Evolutionary conservation across 805 yeast species (phyloP), one percentile per base, ranked within the genome.

Genomic region (Candida loeiensis): DNA sequence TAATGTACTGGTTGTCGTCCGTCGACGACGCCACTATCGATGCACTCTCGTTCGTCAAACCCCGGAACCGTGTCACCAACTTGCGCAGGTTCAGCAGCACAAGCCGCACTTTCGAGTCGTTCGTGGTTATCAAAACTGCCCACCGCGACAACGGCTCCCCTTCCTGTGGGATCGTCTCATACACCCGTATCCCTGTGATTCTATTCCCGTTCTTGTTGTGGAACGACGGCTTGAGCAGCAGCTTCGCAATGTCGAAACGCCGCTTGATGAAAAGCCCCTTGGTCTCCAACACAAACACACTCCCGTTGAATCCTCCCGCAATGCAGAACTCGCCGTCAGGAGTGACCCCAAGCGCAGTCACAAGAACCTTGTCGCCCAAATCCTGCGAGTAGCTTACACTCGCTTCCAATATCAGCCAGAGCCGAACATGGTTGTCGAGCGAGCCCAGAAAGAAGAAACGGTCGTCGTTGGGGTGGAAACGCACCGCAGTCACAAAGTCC

Each of bases 331-430:
- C 80, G 13, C 78, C 77, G 37, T 73, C 74, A 1, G 91, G 88
- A 0, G 90, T 74, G 45, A 88, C 76, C 2, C 77, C 77, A 30
- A 85, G 69, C 0, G 95, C 85, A 0, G 96, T 88, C 11, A 89
- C 78, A 39, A 84, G 61, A 43, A 78, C 81, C 4, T 79, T 74
- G 14, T 85, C 74, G 34, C 81, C 81, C 37, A 74, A 69, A 47
- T 77, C 71, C 25, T 46, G 56, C 12, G 48, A 49, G 54, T 64
- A 84, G 6, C 82, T 71, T 4, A 84, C 80, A 33, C 74, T 74
- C 26, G 73, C 69, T 42, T 90, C 97, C 34, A 89, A 67, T 19
- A 90, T 81, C 1, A 91, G 83, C 95, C 96, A 87, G n/a, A 90
- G 58, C 41, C 95, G 64, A 13, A 86, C 71, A 16, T 75, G 69